Percentiles rank a stretch among this genome's conserved stretches.
phyloP scores from a whole-genome alignment of 345 rosid genomes.

The Angophora floribunda region DNA sequence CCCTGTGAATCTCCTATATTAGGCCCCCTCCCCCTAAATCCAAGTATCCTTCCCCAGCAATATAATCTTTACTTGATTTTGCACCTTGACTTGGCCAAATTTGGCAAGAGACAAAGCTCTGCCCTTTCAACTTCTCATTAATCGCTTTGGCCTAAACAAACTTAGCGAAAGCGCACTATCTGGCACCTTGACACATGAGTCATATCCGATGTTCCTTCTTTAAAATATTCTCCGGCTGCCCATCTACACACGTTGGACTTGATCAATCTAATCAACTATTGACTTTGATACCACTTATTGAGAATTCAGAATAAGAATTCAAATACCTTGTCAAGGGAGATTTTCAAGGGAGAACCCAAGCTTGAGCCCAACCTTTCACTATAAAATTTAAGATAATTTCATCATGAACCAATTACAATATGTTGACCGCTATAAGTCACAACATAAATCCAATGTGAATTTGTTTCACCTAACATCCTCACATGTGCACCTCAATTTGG shows the following conservation, averaged over 20 bases:
- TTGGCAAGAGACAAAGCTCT: neutral
- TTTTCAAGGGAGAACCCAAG: neutral
- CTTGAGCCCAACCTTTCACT: neutral
- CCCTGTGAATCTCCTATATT: no score
- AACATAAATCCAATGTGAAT: neutral
- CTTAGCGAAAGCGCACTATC: neutral
- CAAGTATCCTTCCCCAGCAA: neutral
- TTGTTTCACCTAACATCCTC: neutral
- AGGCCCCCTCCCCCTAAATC: neutral
- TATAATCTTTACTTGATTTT: neutral
- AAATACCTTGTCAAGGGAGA: neutral
- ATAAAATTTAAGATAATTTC: neutral
- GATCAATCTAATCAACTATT: neutral
- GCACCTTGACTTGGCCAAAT: neutral
- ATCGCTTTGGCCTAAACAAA: neutral
- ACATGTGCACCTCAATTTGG: neutral
- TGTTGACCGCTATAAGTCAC: neutral
- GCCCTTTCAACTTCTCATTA: neutral
- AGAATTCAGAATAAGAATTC: neutral
- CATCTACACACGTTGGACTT: neutral
- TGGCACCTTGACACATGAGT: neutral
- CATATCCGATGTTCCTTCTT: neutral
- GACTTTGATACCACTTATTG: neutral
- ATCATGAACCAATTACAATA: neutral
- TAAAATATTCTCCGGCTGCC: neutral